phyloP scores from a whole-genome alignment of 805 yeast genomes.

The Suhomyces sp. region DNA sequence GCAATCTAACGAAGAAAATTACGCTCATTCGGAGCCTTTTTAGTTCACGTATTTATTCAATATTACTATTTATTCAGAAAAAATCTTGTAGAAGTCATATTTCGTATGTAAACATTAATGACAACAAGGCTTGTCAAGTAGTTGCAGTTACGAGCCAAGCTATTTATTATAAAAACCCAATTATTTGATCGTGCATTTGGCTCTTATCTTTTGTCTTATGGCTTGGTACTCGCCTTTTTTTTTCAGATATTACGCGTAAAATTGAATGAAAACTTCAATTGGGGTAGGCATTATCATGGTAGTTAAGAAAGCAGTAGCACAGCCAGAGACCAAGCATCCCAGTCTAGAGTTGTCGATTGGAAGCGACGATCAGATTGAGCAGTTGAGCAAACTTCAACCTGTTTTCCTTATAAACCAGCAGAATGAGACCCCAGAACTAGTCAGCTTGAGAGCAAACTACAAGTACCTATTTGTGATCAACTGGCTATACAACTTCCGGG shows the following conservation, averaged over 20 bases:
- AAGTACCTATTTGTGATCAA: conserved; percentile 36
- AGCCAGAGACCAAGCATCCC: neutral
- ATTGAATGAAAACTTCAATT: neutral
- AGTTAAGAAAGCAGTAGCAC: conserved; percentile 2
- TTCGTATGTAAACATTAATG: too few relatives aligned
- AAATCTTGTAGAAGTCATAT: neutral
- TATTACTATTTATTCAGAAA: neutral
- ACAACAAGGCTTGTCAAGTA: too few relatives aligned
- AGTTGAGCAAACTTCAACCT: conserved; percentile 11
- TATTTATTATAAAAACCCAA: too few relatives aligned
- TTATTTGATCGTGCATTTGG: too few relatives aligned
- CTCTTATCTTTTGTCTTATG: neutral
- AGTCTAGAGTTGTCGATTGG: conserved; percentile 7
- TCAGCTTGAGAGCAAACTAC: conserved; percentile 13
- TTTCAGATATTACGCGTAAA: neutral
- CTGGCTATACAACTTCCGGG: conserved; percentile 57
- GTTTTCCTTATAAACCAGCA: conserved; percentile 10
- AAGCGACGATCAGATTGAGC: conserved; percentile 8
- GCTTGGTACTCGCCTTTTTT: neutral
- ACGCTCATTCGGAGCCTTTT: neutral
- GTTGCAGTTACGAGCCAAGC: too few relatives aligned
- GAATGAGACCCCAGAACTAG: conserved; percentile 7
- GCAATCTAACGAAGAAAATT: neutral
- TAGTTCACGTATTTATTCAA: conserved; percentile 1
- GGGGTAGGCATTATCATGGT: conserved; percentile 2